Conservation (phyloP, 1,139 yeast species). For the Williopsis jadinii region DNA sequence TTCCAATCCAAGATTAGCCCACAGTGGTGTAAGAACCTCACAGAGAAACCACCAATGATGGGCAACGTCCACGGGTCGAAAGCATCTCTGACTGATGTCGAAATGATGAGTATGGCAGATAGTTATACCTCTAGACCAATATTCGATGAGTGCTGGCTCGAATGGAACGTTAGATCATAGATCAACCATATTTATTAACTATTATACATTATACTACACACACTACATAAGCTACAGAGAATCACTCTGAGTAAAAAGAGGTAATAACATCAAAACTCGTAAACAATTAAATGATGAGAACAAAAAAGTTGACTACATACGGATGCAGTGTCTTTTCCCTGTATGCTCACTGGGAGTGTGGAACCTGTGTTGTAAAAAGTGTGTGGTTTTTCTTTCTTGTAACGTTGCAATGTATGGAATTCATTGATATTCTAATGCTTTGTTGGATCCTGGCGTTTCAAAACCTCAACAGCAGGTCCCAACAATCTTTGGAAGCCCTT, state of each 20-base stretch:
- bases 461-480: constrained; percentile 85
- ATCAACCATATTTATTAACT: too few species aligned
- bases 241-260: background rate
- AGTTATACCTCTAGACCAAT: constrained; percentile 45
- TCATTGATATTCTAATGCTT: constrained; percentile 20
- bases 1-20: constrained; percentile 33
- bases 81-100: constrained; percentile 29
- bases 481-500: constrained; percentile 88
- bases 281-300: background rate
- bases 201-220: background rate
- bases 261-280: background rate
- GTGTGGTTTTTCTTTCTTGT: too few species aligned
- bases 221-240: background rate
- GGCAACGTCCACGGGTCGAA: constrained; percentile 22
- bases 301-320: too few species aligned
- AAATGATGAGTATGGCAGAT: constrained; percentile 46
- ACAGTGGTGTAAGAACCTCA: constrained; percentile 35
- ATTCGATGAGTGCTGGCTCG: constrained; percentile 46
- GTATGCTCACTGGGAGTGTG: too few species aligned
- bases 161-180: constrained; percentile 23
- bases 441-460: constrained; percentile 80
- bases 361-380: too few species aligned
- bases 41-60: constrained; percentile 22
- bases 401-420: too few species aligned
- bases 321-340: too few species aligned